Evolutionary conservation across 1,284 basidiomycete species (phyloP).

Genomic region (Acaromyces ingoldii): DNA sequence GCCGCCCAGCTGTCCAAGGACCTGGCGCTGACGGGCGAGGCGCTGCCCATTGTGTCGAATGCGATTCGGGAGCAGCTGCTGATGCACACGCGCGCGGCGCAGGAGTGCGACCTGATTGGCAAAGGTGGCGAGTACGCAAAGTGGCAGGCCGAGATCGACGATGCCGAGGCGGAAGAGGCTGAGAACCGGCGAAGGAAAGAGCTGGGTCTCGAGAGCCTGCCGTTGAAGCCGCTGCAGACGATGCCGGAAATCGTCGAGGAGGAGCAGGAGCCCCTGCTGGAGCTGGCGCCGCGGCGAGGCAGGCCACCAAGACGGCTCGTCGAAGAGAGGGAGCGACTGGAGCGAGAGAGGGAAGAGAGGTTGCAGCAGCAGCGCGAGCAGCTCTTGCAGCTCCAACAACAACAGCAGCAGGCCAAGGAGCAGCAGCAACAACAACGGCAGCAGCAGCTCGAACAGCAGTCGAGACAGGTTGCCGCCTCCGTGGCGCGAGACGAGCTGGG

Average conservation of each 20-base stretch:
- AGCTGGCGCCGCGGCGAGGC: not conserved
- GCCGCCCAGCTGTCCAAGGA: constrained; percentile 75
- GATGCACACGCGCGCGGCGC: constrained; percentile 83
- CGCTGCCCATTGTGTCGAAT: constrained; percentile 79
- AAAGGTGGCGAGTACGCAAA: constrained; percentile 28
- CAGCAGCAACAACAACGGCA: not conserved
- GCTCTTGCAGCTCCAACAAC: no score
- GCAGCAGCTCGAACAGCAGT: not conserved
- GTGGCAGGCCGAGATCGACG: constrained; percentile 30
- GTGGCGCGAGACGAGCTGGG: no score
- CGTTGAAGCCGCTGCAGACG: constrained; percentile 10
- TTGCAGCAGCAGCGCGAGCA: not conserved
- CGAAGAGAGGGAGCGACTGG: not conserved
- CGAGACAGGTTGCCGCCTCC: no score
- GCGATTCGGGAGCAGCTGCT: constrained; percentile 91
- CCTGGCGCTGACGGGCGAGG: constrained; percentile 81
- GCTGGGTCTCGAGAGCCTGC: constrained; percentile 64
- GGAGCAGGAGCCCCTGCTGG: not conserved
- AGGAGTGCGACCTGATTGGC: constrained; percentile 83
- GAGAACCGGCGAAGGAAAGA: constrained; percentile 40
- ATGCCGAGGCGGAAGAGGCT: constrained; percentile 5
- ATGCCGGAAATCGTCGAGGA: constrained; percentile 1
- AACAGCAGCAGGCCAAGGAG: not conserved
- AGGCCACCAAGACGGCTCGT: not conserved
- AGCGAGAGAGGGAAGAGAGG: not conserved